phyloP scores from a whole-genome alignment of 2,329 filamentous ascomycete genomes.

The Penicillium sp. region DNA sequence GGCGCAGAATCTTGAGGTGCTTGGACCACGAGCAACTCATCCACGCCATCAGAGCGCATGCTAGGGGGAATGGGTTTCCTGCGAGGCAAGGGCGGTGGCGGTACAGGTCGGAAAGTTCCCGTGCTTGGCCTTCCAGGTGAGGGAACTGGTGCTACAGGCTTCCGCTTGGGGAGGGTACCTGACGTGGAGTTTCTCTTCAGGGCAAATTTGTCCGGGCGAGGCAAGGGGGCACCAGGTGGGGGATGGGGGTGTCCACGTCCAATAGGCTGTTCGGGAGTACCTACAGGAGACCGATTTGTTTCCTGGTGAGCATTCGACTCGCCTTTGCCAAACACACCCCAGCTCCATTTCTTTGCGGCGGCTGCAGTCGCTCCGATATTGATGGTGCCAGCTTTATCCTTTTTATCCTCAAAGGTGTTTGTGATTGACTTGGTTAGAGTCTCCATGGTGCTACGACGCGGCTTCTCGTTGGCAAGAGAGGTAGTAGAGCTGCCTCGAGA shows the following conservation, averaged over 20 bases:
- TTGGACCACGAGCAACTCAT: conserved; percentile 64
- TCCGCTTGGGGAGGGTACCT: conserved; percentile 64
- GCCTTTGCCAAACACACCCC: conserved; percentile 49
- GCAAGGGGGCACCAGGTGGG: conserved; percentile 76
- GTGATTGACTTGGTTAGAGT: conserved; percentile 28
- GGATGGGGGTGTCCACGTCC: conserved; percentile 80
- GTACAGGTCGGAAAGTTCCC: conserved; percentile 36
- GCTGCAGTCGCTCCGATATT: conserved; percentile 54
- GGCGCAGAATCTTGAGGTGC: conserved; percentile 63
- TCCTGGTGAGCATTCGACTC: conserved; percentile 45
- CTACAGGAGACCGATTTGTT: conserved; percentile 33
- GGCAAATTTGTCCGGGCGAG: conserved; percentile 62
- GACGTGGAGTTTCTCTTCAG: conserved; percentile 53
- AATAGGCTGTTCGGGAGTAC: conserved; percentile 67
- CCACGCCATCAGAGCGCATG: conserved; percentile 38
- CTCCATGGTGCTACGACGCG: conserved; percentile 32
- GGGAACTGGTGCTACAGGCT: conserved; percentile 54
- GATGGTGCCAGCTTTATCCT: conserved; percentile 42
- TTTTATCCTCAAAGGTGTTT: conserved; percentile 37
- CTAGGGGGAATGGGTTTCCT: conserved; percentile 37
- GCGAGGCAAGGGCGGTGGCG: conserved; percentile 53
- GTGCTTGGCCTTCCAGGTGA: conserved; percentile 33
- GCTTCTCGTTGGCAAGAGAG: conserved; percentile 29
- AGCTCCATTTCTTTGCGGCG: conserved; percentile 62
- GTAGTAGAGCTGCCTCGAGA: conserved; percentile 25